These are phyloP conservation scores for Penicillium pulvis DNA, from an alignment of 495 filamentous ascomycete genomes.

Conservation along the genomic window DNA sequence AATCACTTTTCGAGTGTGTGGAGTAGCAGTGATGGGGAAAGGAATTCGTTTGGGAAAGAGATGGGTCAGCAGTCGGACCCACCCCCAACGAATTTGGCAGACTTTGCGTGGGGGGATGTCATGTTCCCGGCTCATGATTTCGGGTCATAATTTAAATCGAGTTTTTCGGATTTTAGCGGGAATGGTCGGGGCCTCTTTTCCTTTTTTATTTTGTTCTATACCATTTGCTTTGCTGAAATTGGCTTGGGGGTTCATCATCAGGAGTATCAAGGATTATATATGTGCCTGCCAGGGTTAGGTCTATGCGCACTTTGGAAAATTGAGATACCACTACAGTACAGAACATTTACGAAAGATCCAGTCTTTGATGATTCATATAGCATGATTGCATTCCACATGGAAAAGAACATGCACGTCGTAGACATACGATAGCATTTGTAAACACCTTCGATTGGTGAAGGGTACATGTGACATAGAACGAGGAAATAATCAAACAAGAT, in stretches of 20 bases:
- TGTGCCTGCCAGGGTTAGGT: no score
- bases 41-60: background rate
- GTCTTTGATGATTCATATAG: background rate
- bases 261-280: no score
- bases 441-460: no score
- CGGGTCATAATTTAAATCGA: background rate
- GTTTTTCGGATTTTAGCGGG: background rate
- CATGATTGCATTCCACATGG: background rate
- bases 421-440: no score
- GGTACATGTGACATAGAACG: background rate
- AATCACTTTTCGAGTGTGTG: background rate
- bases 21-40: background rate
- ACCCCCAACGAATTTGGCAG: background rate
- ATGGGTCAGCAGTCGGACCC: background rate
- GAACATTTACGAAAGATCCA: no score
- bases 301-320: no score
- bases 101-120: background rate
- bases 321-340: no score
- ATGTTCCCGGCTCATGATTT: background rate
- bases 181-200: no score
- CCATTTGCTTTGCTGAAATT: no score
- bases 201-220: no score
- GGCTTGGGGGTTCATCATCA: no score
- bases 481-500: conserved; percentile 24
- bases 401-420: no score